phyloP scores from a whole-genome alignment of 2,329 filamentous ascomycete genomes.

The Thermothelomyces thermophilus region DNA sequence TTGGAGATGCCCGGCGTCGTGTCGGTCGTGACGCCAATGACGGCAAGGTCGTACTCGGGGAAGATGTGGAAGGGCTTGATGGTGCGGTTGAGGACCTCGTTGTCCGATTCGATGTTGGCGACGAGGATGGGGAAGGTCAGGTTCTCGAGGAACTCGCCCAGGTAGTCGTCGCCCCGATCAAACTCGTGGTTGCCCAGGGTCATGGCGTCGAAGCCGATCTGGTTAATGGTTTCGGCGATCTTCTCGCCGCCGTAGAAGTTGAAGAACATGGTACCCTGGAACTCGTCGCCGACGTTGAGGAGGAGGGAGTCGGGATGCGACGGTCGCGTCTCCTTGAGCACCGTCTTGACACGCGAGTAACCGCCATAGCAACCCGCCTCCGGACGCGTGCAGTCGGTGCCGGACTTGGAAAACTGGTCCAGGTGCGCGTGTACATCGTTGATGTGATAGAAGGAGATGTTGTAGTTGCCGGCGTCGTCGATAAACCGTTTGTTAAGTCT shows the following conservation, averaged over 20 bases:
- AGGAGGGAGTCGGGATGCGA: conserved; percentile 55
- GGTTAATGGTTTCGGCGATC: conserved; percentile 60
- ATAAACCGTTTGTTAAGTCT: conserved; percentile 42
- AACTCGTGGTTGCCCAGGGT: conserved; percentile 63
- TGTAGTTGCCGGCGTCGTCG: conserved; percentile 44
- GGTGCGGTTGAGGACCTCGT: conserved; percentile 52
- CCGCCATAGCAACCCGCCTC: conserved; percentile 56
- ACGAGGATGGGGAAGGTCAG: conserved; percentile 59
- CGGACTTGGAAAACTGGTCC: conserved; percentile 54
- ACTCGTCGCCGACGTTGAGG: conserved; percentile 63
- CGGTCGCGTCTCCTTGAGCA: conserved; percentile 50
- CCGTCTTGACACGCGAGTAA: conserved; percentile 57
- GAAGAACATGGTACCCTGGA: conserved; percentile 63
- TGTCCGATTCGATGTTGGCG: conserved; percentile 56
- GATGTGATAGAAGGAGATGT: conserved; percentile 61
- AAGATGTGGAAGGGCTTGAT: conserved; percentile 62
- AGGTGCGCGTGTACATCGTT: conserved; percentile 64
- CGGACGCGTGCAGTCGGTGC: conserved; percentile 54
- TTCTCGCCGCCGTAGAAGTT: conserved; percentile 61
- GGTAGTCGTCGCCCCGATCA: conserved; percentile 56
- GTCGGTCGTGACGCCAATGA: conserved; percentile 59
- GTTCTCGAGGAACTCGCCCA: conserved; percentile 56
- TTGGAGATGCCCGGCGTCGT: conserved; percentile 52
- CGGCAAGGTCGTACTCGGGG: conserved; percentile 51
- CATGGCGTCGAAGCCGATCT: conserved; percentile 61